Evolutionary conservation across 148 eudicot genomes (phyloP).

Genomic region (Vaccinium darrowii): DNA sequence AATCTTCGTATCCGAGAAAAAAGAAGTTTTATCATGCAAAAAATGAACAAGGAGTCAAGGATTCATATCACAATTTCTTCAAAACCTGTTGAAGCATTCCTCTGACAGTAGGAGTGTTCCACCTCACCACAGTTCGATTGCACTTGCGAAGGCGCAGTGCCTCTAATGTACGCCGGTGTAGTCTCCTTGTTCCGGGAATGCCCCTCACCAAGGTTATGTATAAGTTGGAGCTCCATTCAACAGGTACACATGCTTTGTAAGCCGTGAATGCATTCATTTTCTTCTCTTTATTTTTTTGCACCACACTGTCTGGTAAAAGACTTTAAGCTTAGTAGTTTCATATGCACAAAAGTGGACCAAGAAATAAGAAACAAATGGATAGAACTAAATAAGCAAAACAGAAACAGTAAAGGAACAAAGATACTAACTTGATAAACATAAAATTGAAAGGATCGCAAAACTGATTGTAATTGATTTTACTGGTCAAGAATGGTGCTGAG

Average conservation of each 20-base stretch:
- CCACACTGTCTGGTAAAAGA: neutral
- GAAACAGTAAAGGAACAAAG: neutral
- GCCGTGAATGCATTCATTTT: conserved; percentile 54
- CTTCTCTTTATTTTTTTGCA: conserved; percentile 10
- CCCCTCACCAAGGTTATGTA: conserved; percentile 82
- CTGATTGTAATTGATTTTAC: neutral
- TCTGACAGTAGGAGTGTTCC: conserved; percentile 69
- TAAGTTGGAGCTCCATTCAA: conserved; percentile 54
- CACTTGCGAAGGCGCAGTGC: conserved; percentile 62
- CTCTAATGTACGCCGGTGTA: conserved; percentile 74
- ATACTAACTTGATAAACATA: neutral
- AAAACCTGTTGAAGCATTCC: conserved; percentile 76
- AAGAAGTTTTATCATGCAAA: neutral
- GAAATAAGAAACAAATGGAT: too few species aligned
- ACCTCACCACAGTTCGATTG: conserved; percentile 67
- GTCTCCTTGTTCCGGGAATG: conserved; percentile 76
- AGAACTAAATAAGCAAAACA: too few species aligned
- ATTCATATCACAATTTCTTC: neutral
- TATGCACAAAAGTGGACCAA: neutral
- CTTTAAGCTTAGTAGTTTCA: neutral
- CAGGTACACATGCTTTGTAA: conserved; percentile 54
- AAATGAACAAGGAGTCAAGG: neutral
- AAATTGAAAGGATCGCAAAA: neutral
- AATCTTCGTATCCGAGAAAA: neutral
- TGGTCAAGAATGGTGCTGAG: neutral